Conservation (phyloP, 495 filamentous ascomycete genomes). For the Hamigera avellanea region DNA sequence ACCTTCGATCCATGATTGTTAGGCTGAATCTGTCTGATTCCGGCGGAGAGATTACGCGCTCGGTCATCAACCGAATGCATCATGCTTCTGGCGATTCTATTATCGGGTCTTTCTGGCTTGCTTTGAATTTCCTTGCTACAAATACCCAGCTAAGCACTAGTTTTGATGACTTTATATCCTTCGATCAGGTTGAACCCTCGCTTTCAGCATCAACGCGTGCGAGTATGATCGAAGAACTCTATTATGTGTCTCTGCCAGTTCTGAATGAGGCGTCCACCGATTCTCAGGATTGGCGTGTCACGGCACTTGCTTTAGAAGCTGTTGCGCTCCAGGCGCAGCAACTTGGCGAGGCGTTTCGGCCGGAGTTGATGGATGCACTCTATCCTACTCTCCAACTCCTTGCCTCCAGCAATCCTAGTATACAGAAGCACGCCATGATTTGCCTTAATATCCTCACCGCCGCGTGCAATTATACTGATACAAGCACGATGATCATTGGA, state of each 20-base stretch:
- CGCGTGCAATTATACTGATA: constrained; percentile 62
- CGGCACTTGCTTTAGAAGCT: constrained; percentile 63
- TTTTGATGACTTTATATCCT: constrained; percentile 54
- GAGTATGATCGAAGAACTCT: constrained; percentile 63
- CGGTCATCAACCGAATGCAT: constrained; percentile 48
- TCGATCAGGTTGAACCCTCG: constrained; percentile 25
- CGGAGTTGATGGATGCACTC: constrained; percentile 80
- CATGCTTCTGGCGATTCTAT: constrained; percentile 40
- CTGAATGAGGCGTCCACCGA: constrained; percentile 40
- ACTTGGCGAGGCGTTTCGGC: constrained; percentile 58
- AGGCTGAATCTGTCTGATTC: constrained; percentile 29
- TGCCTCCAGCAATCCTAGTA: constrained; percentile 53
- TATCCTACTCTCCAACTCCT: constrained; percentile 81
- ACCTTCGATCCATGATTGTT: constrained; percentile 34
- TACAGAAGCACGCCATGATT: constrained; percentile 74
- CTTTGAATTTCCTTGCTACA: constrained; percentile 55
- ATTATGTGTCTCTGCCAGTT: constrained; percentile 59
- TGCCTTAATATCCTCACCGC: constrained; percentile 69
- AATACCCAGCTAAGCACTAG: constrained; percentile 31
- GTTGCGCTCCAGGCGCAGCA: constrained; percentile 59
- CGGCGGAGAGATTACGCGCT: constrained; percentile 34
- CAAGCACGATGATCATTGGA: constrained; percentile 71
- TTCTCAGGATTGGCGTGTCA: constrained; percentile 54
- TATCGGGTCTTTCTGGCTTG: constrained; percentile 72
- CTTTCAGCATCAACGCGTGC: constrained; percentile 31